A percentile compares a stretch with the other conserved stretches of the same genome.
phyloP scores from a whole-genome alignment of 1,284 basidiomycete genomes.

The Ceratobasidium sp. region DNA sequence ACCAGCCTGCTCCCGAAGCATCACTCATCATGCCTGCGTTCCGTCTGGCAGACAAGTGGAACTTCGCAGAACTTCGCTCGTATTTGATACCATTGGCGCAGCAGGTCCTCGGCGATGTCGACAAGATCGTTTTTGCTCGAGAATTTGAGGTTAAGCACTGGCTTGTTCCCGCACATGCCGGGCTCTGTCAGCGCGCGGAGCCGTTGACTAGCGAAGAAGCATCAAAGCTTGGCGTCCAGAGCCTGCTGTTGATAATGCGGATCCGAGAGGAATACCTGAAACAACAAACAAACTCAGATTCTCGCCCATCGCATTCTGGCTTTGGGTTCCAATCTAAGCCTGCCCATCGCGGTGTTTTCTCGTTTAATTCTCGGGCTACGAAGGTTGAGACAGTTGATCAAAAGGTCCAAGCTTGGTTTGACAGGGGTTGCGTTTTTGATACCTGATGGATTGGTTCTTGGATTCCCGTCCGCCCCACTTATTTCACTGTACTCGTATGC shows the following conservation, averaged over 20 bases:
- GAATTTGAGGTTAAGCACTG: conserved; percentile 59
- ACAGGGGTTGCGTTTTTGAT: no score
- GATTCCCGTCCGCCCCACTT: no score
- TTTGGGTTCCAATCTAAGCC: no score
- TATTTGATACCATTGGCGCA: conserved; percentile 2
- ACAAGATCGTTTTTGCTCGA: conserved; percentile 58
- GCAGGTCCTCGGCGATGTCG: conserved; percentile 55
- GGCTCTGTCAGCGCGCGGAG: conserved; percentile 57
- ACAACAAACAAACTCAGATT: no score
- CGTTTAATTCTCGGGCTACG: no score
- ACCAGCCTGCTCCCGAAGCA: neutral
- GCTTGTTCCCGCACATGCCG: conserved; percentile 60
- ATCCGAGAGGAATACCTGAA: neutral
- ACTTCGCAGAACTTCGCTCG: conserved; percentile 15
- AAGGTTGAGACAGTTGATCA: no score
- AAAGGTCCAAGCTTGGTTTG: no score
- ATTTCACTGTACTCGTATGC: no score
- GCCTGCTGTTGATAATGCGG: neutral
- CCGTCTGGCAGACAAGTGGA: conserved; percentile 15
- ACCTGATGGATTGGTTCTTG: no score
- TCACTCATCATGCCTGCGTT: conserved; percentile 26
- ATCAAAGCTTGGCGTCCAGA: conserved; percentile 55
- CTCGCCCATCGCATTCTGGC: neutral
- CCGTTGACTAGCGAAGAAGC: conserved; percentile 59
- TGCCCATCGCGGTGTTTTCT: no score